Percentiles rank a stretch among this genome's conserved stretches.
phyloP scores from a whole-genome alignment of 495 filamentous ascomycete species.

The Hypoxylon crocopeplum region DNA sequence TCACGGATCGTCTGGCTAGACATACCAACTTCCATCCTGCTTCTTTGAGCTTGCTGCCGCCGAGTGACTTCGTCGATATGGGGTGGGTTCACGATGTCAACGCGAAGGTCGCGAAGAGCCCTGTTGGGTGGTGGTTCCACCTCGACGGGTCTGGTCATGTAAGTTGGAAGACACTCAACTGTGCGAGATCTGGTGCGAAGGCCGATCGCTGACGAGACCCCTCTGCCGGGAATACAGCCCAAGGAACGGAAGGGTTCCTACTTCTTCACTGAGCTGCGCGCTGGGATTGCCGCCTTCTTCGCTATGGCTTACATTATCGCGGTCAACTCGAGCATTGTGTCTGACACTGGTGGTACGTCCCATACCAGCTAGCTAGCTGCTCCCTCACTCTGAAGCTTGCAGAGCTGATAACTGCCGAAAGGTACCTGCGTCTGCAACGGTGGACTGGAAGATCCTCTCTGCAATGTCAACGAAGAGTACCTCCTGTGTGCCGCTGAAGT shows the following conservation, averaged over 20 bases:
- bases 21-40: neutral
- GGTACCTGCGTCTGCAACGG: constrained; percentile 74
- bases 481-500: constrained; percentile 62
- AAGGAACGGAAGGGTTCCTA: constrained; percentile 74
- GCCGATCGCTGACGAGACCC: constrained; percentile 1
- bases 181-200: neutral
- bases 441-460: constrained; percentile 55
- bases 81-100: constrained; percentile 62
- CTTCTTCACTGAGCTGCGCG: constrained; percentile 81
- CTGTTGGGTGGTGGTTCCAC: constrained; percentile 74
- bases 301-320: constrained; percentile 82
- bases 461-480: constrained; percentile 63
- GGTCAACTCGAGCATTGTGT: constrained; percentile 74
- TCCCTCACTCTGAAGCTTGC: neutral
- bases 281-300: constrained; percentile 82
- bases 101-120: constrained; percentile 59
- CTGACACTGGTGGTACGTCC: constrained; percentile 53
- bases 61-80: constrained; percentile 35
- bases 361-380: no score
- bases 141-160: constrained; percentile 79
- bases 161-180: constrained; percentile 42
- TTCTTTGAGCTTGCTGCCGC: neutral
- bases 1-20: neutral
- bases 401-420: constrained; percentile 38
- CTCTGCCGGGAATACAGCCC: constrained; percentile 53